Conservation (phyloP, 2,329 filamentous ascomycete species). For the Xylaria sp. region DNA sequence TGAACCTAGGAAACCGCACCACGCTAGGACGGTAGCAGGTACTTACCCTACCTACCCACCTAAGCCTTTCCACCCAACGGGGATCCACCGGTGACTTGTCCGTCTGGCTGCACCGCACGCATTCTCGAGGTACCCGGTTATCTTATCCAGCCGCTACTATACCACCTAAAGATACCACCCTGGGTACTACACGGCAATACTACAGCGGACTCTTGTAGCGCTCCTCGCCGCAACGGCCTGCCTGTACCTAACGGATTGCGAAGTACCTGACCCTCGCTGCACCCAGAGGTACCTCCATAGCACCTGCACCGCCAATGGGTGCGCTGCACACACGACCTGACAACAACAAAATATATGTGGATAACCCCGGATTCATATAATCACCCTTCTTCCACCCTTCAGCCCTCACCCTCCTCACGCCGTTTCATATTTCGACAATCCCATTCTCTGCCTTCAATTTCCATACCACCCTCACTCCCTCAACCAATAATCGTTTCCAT, state of each 20-base stretch:
- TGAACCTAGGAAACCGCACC: no score
- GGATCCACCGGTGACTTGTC: not conserved
- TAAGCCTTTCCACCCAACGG: not conserved
- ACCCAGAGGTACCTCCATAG: not conserved
- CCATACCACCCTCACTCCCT: slow-evolving; percentile 6
- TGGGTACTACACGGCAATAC: not conserved
- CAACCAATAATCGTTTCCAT: slow-evolving; percentile 8
- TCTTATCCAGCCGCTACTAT: not conserved
- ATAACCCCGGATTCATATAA: slow-evolving; percentile 22
- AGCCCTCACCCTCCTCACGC: slow-evolving; percentile 9
- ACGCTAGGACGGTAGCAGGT: not conserved
- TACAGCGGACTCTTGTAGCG: not conserved
- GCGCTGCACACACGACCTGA: not conserved
- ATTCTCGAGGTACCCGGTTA: not conserved
- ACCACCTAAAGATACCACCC: not conserved
- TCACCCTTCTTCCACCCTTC: slow-evolving; percentile 17
- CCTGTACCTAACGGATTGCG: not conserved
- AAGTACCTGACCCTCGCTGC: no score
- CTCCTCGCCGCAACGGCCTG: not conserved
- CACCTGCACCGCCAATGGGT: not conserved
- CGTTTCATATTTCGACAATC: slow-evolving; percentile 26
- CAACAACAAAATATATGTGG: slow-evolving; percentile 10
- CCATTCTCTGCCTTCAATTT: slow-evolving; percentile 6
- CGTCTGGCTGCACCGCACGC: not conserved
- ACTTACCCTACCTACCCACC: not conserved